These are phyloP conservation scores for Sinapis alba DNA, from an alignment of 441 rosid genomes.

Conservation along the genomic window DNA sequence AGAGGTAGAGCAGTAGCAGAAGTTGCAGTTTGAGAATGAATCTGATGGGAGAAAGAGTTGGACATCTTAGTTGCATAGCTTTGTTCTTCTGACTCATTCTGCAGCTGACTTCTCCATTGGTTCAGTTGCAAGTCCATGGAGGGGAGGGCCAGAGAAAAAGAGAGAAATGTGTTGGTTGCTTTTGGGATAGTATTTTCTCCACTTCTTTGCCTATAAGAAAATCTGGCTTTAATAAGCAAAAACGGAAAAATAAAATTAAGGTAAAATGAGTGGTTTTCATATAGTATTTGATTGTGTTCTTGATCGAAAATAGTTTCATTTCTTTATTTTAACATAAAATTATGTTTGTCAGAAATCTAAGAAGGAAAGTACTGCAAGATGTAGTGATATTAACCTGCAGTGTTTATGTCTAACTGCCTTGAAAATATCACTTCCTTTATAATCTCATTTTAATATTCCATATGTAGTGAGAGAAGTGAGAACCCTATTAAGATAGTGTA, in stretches of 20 bases:
- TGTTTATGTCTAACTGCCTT: conserved; percentile 42
- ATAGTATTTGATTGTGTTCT: conserved; percentile 6
- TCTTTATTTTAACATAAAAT: conserved; percentile 9
- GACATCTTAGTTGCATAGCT: conserved; percentile 63
- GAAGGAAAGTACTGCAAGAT: conserved; percentile 38
- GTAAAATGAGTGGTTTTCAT: not conserved
- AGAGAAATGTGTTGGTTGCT: conserved; percentile 39
- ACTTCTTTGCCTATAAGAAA: conserved; percentile 21
- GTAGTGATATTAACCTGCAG: conserved; percentile 46
- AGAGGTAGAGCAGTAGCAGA: conserved; percentile 56
- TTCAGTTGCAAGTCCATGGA: conserved; percentile 83
- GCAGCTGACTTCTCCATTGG: conserved; percentile 76
- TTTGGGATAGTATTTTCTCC: conserved; percentile 30
- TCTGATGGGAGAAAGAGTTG: conserved; percentile 51
- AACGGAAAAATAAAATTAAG: conserved; percentile 24
- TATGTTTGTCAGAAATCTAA: conserved; percentile 23
- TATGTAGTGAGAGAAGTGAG: not conserved
- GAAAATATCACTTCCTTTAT: conserved; percentile 40
- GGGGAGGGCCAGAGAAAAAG: conserved; percentile 17
- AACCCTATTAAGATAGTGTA: conserved; percentile 17
- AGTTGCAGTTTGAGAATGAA: conserved; percentile 39
- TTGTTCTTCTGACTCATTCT: conserved; percentile 60
- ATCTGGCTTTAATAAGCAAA: conserved; percentile 37
- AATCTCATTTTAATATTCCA: conserved; percentile 30
- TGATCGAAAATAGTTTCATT: not conserved